Base-by-base conservation (phyloP, 208 protist genomes). In the Leishmania mexicana region DNA sequence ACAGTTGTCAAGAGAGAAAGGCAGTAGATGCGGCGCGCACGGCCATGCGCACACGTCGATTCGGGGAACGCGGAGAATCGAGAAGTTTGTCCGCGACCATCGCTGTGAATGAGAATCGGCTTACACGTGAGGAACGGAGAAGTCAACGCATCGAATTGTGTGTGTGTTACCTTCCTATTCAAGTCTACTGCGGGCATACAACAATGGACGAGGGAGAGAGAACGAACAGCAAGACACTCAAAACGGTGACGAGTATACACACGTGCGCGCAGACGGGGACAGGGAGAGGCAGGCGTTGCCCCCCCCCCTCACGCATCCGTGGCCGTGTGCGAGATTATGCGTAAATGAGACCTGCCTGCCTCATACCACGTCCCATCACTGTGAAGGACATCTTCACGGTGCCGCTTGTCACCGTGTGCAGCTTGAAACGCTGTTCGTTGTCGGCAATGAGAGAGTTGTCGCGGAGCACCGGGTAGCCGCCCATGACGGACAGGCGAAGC, bases 381-480 rank as follows among this genome's bases (percentile, higher is more conserved):
- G 89, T 93, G 47, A 98, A 83, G 24, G 82, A 68, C 67, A 98
- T 78, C 28, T 80, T 80, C 35, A 98, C 94, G 1, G 88, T 94
- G 53, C 96, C 96, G 47, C 86, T 88, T 45, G 89, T 90, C 21
- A 92, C 84, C 7, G 96, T 98, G 73, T 93, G 92, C 60, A 97
- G 83, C 79, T 97, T 96, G 64, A 93, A 95, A 28, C 95, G 83
- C 77, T 96, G 90, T 58, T 97, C 93, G 64, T 93, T 95, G 70
- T 84, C 86, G 31, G 93, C 86, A 81, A 98, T 96, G 28, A 98
- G 86, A 0, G 88, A 80, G 70, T 94, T 96, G 84, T 98, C 93
- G 11, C 93, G 88, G 70, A 98, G 83, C 38, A 96, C 90, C 3
- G 94, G 93, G 65, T 88, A 94, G 68, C 93, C 95, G 21, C 95